These are phyloP conservation scores for Colletotrichum trifolii DNA, from an alignment of 2,329 filamentous ascomycete species.

Conservation along the genomic window DNA sequence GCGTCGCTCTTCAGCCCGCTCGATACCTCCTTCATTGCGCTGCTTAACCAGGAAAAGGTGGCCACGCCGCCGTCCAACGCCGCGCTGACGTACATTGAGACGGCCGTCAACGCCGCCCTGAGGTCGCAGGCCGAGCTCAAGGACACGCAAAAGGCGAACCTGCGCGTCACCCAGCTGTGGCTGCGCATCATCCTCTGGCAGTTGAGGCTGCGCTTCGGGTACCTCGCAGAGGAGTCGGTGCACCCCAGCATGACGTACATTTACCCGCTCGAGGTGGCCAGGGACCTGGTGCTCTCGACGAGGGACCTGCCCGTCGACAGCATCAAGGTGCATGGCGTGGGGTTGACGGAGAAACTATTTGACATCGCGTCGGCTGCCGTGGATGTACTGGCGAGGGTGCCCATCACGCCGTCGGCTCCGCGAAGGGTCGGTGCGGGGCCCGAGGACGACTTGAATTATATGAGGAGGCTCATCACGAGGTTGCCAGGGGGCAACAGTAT, in stretches of 20 bases:
- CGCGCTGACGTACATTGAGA: slow-evolving; percentile 50
- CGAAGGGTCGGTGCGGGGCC: slow-evolving; percentile 43
- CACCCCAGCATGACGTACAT: slow-evolving; percentile 52
- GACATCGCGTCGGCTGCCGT: slow-evolving; percentile 57
- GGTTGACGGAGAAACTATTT: slow-evolving; percentile 59
- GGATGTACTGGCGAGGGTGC: slow-evolving; percentile 56
- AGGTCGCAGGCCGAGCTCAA: slow-evolving; percentile 46
- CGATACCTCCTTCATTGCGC: slow-evolving; percentile 54
- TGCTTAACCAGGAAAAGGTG: slow-evolving; percentile 52
- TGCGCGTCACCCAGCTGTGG: slow-evolving; percentile 58
- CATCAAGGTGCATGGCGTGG: slow-evolving; percentile 56
- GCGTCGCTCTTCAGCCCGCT: slow-evolving; percentile 54
- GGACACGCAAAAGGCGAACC: slow-evolving; percentile 58
- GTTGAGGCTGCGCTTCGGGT: slow-evolving; percentile 54
- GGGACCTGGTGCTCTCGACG: slow-evolving; percentile 52
- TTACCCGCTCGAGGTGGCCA: slow-evolving; percentile 55
- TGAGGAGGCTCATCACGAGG: slow-evolving; percentile 50
- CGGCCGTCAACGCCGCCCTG: slow-evolving; percentile 50
- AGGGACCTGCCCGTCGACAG: slow-evolving; percentile 50
- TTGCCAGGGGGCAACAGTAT: slow-evolving; percentile 51
- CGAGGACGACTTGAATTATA: slow-evolving; percentile 51
- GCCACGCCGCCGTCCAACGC: slow-evolving; percentile 45
- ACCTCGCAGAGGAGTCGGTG: slow-evolving; percentile 48
- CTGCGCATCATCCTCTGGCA: slow-evolving; percentile 58
- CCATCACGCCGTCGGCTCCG: slow-evolving; percentile 43